phyloP scores from a whole-genome alignment of 768 basidiomycete genomes.

The Agaricus subrufescens region DNA sequence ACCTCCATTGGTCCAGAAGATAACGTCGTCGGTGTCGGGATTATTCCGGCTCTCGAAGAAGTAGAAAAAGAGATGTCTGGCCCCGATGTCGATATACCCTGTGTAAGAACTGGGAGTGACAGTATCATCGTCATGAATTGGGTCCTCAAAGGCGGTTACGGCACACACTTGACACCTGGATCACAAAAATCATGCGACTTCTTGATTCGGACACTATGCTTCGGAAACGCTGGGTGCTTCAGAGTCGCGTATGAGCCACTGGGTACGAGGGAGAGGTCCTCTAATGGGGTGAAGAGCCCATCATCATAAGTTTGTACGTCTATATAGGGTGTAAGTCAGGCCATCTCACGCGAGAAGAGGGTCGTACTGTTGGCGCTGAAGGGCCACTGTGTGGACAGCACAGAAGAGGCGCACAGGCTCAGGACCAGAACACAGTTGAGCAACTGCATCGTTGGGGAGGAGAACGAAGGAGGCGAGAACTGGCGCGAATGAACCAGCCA shows the following conservation, averaged over 20 bases:
- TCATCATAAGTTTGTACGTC: slow-evolving; percentile 16
- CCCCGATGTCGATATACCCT: slow-evolving; percentile 62
- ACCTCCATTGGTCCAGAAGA: slow-evolving; percentile 54
- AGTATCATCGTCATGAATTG: not conserved
- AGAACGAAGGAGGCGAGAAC: not conserved
- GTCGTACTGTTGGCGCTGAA: not conserved
- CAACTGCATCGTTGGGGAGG: not conserved
- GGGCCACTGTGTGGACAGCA: not conserved
- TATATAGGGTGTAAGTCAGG: not conserved
- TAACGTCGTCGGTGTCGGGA: slow-evolving; percentile 56
- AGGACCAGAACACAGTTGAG: not conserved
- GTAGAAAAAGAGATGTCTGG: slow-evolving; percentile 68
- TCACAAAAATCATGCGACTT: slow-evolving; percentile 53
- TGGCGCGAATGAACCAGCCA: not conserved
- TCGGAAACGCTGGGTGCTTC: slow-evolving; percentile 45
- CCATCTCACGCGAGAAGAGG: not conserved
- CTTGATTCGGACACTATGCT: slow-evolving; percentile 53
- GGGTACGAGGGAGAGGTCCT: slow-evolving; percentile 28
- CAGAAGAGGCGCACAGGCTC: not conserved
- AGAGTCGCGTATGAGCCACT: slow-evolving; percentile 29
- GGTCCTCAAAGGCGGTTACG: not conserved
- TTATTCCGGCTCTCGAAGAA: slow-evolving; percentile 70
- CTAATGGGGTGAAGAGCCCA: slow-evolving; percentile 29
- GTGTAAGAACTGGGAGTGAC: slow-evolving; percentile 43
- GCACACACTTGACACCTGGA: slow-evolving; percentile 44